These are phyloP conservation scores for Chrysanthemum makinoi DNA, from an alignment of 129 eudicot species.

Conservation along the genomic window DNA sequence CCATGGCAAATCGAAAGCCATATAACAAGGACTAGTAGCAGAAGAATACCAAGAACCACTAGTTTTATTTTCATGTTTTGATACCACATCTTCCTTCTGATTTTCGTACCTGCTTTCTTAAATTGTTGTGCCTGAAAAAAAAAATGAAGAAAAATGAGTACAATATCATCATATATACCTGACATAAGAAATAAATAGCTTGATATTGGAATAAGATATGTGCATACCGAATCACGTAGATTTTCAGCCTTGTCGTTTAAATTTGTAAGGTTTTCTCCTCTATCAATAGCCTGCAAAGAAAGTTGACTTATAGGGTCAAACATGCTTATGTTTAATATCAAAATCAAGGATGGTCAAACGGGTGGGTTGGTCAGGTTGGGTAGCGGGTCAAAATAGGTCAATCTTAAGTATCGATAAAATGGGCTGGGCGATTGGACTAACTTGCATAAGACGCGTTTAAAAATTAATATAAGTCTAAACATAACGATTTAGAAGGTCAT, in stretches of 20 bases:
- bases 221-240: constrained; percentile 66
- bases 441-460: too few relatives aligned
- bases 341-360: too few relatives aligned
- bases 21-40: constrained; percentile 63
- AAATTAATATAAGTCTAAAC: too few relatives aligned
- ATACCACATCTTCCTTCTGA: constrained; percentile 85
- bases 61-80: constrained; percentile 88
- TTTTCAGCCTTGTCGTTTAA: constrained; percentile 66
- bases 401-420: too few relatives aligned
- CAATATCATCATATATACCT: neutral
- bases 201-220: constrained; percentile 1
- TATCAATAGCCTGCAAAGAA: constrained; percentile 60
- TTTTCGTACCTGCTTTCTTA: constrained; percentile 54
- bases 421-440: too few relatives aligned
- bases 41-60: constrained; percentile 73
- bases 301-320: constrained; percentile 20
- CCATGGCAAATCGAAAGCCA: constrained; percentile 89
- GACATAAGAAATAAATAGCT: neutral
- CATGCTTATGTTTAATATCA: constrained; percentile 14
- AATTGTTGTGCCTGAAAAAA: constrained; percentile 58
- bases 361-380: too few relatives aligned
- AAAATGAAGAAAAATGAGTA: constrained; percentile 10
- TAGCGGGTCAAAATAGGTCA: too few relatives aligned
- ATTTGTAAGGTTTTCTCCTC: constrained; percentile 63
- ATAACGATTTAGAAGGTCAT: too few relatives aligned